A percentile compares a stretch with the other conserved stretches of the same genome.
phyloP scores from a whole-genome alignment of 768 basidiomycete species.

The Psilocybe azurescens region DNA sequence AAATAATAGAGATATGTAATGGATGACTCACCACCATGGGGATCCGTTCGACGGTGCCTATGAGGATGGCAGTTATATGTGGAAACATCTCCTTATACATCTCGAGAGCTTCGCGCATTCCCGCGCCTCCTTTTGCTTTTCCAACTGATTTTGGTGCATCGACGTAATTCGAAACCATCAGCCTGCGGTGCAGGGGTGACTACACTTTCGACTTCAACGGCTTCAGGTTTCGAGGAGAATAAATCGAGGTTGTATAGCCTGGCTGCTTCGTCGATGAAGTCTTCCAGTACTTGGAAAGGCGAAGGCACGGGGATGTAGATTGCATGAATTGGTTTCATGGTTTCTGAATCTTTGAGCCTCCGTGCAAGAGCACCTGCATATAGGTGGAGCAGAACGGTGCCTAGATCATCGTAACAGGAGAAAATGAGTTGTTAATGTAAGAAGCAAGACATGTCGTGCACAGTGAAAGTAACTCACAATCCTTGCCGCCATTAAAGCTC shows the following conservation, averaged over 20 bases:
- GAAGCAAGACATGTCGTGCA: too few species aligned
- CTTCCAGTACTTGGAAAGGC: constrained; percentile 84
- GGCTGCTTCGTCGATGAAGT: constrained; percentile 74
- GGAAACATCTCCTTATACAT: constrained; percentile 72
- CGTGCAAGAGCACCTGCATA: constrained; percentile 75
- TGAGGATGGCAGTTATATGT: constrained; percentile 78
- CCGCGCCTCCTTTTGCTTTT: constrained; percentile 63
- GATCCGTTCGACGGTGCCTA: constrained; percentile 93
- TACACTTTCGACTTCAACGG: constrained; percentile 53
- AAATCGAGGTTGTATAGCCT: constrained; percentile 77
- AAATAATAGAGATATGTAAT: neutral
- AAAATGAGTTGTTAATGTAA: neutral
- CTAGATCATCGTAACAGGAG: constrained; percentile 43
- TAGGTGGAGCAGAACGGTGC: constrained; percentile 94
- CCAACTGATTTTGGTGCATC: constrained; percentile 44
- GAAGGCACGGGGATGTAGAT: constrained; percentile 92
- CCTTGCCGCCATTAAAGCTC: constrained; percentile 99
- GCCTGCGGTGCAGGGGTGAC: constrained; percentile 38
- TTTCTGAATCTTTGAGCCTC: constrained; percentile 35
- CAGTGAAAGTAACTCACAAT: constrained; percentile 66
- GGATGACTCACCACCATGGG: constrained; percentile 81
- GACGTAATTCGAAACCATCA: constrained; percentile 24
- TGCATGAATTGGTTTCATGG: constrained; percentile 57
- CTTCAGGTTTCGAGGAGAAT: constrained; percentile 56
- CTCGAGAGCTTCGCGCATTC: constrained; percentile 81